A percentile compares a stretch with the other conserved stretches of the same genome.
phyloP scores from a whole-genome alignment of 1,284 basidiomycete genomes.

The Trametes hirsuta region DNA sequence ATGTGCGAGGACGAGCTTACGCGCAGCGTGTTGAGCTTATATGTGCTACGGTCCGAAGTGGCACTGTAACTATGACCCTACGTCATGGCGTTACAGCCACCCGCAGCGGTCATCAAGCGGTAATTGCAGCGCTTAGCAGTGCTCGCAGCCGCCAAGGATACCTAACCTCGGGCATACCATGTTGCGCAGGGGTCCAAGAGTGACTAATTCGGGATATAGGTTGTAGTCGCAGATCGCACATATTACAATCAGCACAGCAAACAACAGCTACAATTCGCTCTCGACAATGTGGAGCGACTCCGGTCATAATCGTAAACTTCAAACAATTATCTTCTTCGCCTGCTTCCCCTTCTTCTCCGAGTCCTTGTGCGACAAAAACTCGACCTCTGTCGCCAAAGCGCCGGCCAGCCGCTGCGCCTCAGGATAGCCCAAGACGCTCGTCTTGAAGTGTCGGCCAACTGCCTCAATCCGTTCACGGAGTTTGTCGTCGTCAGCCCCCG shows the following conservation, averaged over 20 bases:
- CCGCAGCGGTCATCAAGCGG: slow-evolving; percentile 1
- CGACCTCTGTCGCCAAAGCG: slow-evolving; percentile 88
- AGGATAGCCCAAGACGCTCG: slow-evolving; percentile 80
- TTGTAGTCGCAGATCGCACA: slow-evolving; percentile 26
- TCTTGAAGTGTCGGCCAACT: slow-evolving; percentile 89
- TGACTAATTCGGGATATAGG: slow-evolving; percentile 18
- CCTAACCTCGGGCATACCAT: not conserved
- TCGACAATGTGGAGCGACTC: slow-evolving; percentile 4
- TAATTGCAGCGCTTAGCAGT: not conserved
- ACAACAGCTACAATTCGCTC: slow-evolving; percentile 21
- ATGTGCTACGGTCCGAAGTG: slow-evolving; percentile 15
- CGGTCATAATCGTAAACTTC: slow-evolving; percentile 29
- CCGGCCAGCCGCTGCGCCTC: slow-evolving; percentile 79
- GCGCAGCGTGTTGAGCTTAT: slow-evolving; percentile 16
- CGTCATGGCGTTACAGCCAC: slow-evolving; percentile 21
- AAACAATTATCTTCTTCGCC: slow-evolving; percentile 79
- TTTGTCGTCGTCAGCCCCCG: slow-evolving; percentile 42
- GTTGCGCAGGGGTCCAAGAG: too few relatives aligned
- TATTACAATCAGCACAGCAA: slow-evolving; percentile 25
- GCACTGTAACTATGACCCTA: slow-evolving; percentile 24
- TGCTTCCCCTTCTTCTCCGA: slow-evolving; percentile 93
- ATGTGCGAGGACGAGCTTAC: slow-evolving; percentile 6
- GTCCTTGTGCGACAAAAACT: slow-evolving; percentile 94
- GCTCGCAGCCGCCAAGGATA: not conserved
- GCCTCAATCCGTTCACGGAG: slow-evolving; percentile 60